Base-by-base conservation (phyloP, 805 yeast species). In the Saccharomycopsis sp. region DNA sequence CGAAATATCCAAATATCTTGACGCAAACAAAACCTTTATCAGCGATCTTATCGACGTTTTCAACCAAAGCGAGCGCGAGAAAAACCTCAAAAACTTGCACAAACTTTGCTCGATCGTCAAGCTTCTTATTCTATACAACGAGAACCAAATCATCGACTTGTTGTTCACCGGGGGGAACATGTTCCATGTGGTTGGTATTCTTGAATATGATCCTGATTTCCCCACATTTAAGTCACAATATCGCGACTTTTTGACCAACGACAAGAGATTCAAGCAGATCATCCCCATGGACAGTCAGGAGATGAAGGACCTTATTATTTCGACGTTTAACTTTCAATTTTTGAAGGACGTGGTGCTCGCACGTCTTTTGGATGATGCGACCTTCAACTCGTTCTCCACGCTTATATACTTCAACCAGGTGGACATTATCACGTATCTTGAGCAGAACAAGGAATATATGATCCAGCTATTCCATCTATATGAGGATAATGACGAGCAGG, bases 151-250 rank as follows among this genome's bases (percentile, higher is more conserved):
- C 3, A 68, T 85, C 51, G 89, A 85, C 56, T 64, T 73, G n/a
- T 73, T 87, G 59, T 71, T 84, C 1, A 76, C 75, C 14, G 86
- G 83, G 60, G 76, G 15, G 5, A 20, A 59, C 46, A 54, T 61
- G 21, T 53, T 56, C 15, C 46, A 74, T 47, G 75, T 85, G 51
- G 66, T 75, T 12, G 96, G 97, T 0, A 86, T 90, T 12, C 71
- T 92, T 52, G 99, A 94, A 69, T 87, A 90, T 69, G 97, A 94
- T 68, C 87, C 94, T 0, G 96, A 89, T 57, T 89, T 80, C 65
- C 97, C 97, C 1, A 76, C 77, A 14, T 77, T 78, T 62, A 91
- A 89, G 69, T 89, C 97, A 2, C 86, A 89, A 64, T 89, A 89
- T 71, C 74, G 97, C 55, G 81, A 81, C 21, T 86, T 80, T 66